phyloP scores from a whole-genome alignment of 2,329 filamentous ascomycete species.

The Colletotrichum abscissum region DNA sequence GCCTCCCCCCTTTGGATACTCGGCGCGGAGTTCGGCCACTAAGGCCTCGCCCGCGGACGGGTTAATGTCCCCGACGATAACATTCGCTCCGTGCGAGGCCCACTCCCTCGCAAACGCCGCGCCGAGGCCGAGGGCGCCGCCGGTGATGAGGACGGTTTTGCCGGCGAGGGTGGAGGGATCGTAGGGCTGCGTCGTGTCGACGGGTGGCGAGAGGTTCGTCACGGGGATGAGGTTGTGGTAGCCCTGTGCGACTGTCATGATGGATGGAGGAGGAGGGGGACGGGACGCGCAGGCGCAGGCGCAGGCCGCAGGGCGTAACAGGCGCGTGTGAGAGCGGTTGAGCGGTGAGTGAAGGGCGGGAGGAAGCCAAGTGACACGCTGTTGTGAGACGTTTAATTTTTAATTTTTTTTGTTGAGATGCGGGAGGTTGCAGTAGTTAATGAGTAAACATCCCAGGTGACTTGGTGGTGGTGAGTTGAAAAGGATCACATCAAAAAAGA shows the following conservation, averaged over 20 bases:
- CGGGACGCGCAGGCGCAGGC: too few species aligned
- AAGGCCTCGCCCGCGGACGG: conserved; percentile 63
- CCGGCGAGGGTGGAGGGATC: conserved; percentile 56
- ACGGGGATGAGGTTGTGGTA: conserved; percentile 29
- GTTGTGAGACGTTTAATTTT: background rate
- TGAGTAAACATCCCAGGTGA: background rate
- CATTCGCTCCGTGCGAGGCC: conserved; percentile 66
- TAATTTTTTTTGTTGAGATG: background rate
- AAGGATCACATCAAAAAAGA: background rate
- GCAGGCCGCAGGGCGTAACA: too few species aligned
- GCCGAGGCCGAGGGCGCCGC: conserved; percentile 71
- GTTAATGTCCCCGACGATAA: conserved; percentile 74
- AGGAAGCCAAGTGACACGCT: background rate
- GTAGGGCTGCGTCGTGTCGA: conserved; percentile 58
- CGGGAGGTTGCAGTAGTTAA: background rate
- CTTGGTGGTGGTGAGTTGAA: background rate
- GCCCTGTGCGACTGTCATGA: conserved; percentile 28
- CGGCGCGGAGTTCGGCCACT: conserved; percentile 61
- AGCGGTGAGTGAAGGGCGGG: background rate
- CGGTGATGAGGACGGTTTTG: conserved; percentile 73
- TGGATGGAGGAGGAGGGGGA: background rate
- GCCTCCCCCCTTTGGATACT: conserved; percentile 41
- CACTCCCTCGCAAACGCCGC: conserved; percentile 64
- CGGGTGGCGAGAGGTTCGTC: conserved; percentile 50
- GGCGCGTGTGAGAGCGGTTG: too few species aligned